Conservation (phyloP, 345 rosid species). For the thale cress (Arabidopsis thaliana) region TAIR10.1 NC_003076.8:2108001-2108500, state of each 20-base stretch:
- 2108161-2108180: constrained; percentile 32
- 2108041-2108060: constrained; percentile 41
- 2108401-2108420: too few species aligned
- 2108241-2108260: background rate
- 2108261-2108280: background rate
- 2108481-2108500: constrained; percentile 46
- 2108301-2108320: too few species aligned
- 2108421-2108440: constrained; percentile 14
- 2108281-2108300: background rate
- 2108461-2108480: constrained; percentile 38
- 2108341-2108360: too few species aligned
- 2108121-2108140: constrained; percentile 31
- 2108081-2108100: constrained; percentile 1
- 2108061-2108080: constrained; percentile 36
- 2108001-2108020: too few species aligned
- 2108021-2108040: too few species aligned
- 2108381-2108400: too few species aligned
- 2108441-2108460: constrained; percentile 1
- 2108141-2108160: constrained; percentile 39
- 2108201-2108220: constrained; percentile 37
- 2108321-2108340: too few species aligned
- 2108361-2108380: too few species aligned
- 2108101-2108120: constrained; percentile 25
- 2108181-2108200: constrained; percentile 7
- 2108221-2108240: background rate